phyloP scores from a whole-genome alignment of 2,329 filamentous ascomycete genomes.

The Fonsecaea nubica region DNA sequence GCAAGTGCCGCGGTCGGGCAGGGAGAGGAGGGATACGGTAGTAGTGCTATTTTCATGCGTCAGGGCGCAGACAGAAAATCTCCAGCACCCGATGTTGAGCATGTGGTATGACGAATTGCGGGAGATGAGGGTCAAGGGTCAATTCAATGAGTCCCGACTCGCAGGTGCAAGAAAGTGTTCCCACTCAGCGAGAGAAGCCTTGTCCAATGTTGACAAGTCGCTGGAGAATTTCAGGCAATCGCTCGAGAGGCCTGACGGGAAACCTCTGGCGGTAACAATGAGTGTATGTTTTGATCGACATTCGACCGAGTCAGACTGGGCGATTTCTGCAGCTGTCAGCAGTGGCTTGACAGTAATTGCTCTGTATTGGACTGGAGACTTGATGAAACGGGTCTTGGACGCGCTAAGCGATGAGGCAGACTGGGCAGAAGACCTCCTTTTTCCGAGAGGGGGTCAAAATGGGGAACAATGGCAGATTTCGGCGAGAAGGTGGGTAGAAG shows the following conservation, averaged over 20 bases:
- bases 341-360: constrained; percentile 3
- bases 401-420: constrained; percentile 3
- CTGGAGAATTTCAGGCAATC: not conserved
- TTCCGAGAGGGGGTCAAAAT: constrained; percentile 1
- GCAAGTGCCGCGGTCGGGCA: not conserved
- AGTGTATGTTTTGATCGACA: not conserved
- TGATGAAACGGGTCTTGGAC: constrained; percentile 3
- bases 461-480: constrained; percentile 7
- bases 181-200: not conserved
- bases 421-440: constrained; percentile 11
- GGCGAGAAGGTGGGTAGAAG: constrained; percentile 19
- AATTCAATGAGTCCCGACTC: not conserved
- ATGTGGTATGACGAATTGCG: not conserved
- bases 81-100: not conserved
- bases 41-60: not conserved
- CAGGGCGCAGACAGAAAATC: not conserved
- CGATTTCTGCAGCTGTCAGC: not conserved
- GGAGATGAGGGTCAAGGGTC: not conserved
- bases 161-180: not conserved
- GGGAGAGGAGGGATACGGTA: not conserved
- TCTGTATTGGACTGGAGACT: not conserved
- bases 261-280: not conserved
- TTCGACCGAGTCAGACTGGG: constrained; percentile 5
- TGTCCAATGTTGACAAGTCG: not conserved
- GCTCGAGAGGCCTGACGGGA: not conserved